Evolutionary conservation across 352 stramenopile species (phyloP), one percentile per base, ranked within the genome.

Genomic region (Pythium dissimile): DNA sequence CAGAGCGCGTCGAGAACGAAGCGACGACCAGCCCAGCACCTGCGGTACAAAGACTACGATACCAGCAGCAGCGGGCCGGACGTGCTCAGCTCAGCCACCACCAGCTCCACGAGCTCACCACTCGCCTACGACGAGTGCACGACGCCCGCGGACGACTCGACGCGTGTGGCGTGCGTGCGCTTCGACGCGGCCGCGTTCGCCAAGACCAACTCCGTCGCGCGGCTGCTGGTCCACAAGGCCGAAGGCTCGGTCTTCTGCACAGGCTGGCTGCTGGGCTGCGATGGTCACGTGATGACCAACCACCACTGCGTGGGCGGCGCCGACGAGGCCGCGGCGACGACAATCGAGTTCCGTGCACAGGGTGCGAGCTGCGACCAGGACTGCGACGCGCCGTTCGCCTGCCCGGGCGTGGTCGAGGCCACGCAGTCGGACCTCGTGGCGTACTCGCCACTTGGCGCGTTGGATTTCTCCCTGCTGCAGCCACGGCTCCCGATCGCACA

Each of bases 201-300:
- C 12, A 58, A 49, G 10, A 66, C 72, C 0, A 59, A 48, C 2
- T 59, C 64, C 0, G 63, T 82, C 11, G 71, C 62, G 16, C 66
- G 77, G 0, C 54, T 88, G 31, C 48, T 79, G 1, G 60, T 88
- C 41, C 75, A 84, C 32, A 84, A 84, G 46, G 23, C 18, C 2
- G 21, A 38, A 10, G 69, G 70, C 26, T 66, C 63, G 12, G 60
- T 77, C 50, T 80, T 75, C 30, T 87, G 77, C 58, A 82, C 77
- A 3, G 77, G 74, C 3, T 87, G 69, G 61, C 38, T 87, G 6
- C 30, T 84, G 5, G 77, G 77, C 10, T 85, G 72, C 48, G 70
- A 80, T 15, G 74, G 74, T 16, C 74, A 87, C 59, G 32, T 87
- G 7, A 34, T 87, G n/a, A 85, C 77, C 2, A 85, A 80, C 48